phyloP scores from a whole-genome alignment of 2,329 filamentous ascomycete genomes.

The Alternaria metachromatica region DNA sequence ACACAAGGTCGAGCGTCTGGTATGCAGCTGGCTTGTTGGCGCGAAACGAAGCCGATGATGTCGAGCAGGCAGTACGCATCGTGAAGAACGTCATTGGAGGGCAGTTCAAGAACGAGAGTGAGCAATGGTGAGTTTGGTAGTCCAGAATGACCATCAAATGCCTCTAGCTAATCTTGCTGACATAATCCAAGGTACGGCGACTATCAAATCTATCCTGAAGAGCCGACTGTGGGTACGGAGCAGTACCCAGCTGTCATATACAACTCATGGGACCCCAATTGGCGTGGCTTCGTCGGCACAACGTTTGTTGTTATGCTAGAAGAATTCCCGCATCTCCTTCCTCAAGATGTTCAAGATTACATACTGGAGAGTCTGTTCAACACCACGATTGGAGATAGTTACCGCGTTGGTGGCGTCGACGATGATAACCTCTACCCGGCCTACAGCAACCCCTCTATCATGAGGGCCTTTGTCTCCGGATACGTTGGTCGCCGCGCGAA shows the following conservation, averaged over 20 bases:
- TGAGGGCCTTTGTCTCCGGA: conserved; percentile 67
- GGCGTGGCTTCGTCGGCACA: conserved; percentile 68
- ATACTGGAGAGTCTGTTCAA: conserved; percentile 64
- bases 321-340: conserved; percentile 61
- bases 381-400: conserved; percentile 64
- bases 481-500: conserved; percentile 64
- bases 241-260: conserved; percentile 61
- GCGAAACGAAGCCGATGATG: conserved; percentile 60
- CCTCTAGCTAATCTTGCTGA: neutral
- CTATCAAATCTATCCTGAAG: conserved; percentile 63
- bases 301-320: conserved; percentile 65
- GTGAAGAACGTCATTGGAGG: conserved; percentile 61
- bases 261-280: conserved; percentile 68
- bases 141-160: no score
- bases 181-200: conserved; percentile 51
- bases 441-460: conserved; percentile 67
- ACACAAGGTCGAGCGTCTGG: conserved; percentile 65
- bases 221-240: conserved; percentile 62
- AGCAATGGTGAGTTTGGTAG: conserved; percentile 59
- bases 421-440: conserved; percentile 68
- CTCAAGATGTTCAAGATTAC: conserved; percentile 47
- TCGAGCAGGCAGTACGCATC: conserved; percentile 60
- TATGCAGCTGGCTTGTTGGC: conserved; percentile 66
- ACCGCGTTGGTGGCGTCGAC: conserved; percentile 66
- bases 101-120: conserved; percentile 60